Evolutionary conservation across 139 green algal genomes (phyloP).

Genomic region (Eudorina sp.): DNA sequence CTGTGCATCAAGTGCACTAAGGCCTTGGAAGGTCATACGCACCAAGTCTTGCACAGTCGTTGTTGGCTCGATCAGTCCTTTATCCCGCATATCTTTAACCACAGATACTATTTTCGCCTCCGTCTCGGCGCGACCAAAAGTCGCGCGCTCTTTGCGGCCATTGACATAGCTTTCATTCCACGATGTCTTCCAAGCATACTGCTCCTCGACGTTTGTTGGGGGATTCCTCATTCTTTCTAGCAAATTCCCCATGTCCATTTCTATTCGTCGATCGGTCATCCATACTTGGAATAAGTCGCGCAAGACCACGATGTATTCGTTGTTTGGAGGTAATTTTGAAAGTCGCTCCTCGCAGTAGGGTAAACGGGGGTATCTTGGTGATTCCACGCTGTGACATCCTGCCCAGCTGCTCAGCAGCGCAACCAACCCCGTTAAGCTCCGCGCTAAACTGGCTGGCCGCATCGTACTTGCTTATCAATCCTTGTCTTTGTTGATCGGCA

Average conservation of each 20-base stretch:
- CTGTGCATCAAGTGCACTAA: background rate
- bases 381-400: too few relatives aligned
- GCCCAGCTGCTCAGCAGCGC: too few relatives aligned
- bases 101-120: background rate
- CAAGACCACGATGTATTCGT: background rate
- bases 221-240: background rate
- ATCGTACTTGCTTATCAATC: too few relatives aligned
- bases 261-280: background rate
- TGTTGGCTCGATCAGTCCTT: background rate
- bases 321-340: background rate
- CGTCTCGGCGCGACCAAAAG: too few relatives aligned
- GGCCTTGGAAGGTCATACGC: too few relatives aligned
- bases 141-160: background rate
- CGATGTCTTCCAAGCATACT: background rate
- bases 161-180: slow-evolving; percentile 21
- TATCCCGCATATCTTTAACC: background rate
- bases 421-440: too few relatives aligned
- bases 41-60: slow-evolving; percentile 38
- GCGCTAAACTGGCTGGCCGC: too few relatives aligned
- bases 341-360: slow-evolving; percentile 17
- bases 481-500: too few relatives aligned
- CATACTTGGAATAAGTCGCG: slow-evolving; percentile 28
- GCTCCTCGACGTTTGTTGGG: background rate
- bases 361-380: too few relatives aligned
- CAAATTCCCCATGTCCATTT: slow-evolving; percentile 8